phyloP scores from a whole-genome alignment of 768 basidiomycete genomes.

The Trametes cubensis region DNA sequence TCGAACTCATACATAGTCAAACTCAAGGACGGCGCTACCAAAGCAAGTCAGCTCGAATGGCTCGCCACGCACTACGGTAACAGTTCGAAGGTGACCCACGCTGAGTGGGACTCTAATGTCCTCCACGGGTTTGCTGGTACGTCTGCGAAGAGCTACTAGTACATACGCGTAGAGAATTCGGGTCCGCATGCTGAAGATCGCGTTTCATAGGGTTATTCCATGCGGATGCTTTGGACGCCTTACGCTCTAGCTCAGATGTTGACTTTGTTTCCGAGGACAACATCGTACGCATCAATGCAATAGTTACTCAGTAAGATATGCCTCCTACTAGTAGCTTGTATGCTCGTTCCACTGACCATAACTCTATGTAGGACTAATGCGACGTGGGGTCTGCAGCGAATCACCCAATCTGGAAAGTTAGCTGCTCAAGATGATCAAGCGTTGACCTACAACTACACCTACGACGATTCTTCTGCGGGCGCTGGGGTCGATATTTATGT shows the following conservation, averaged over 20 bases:
- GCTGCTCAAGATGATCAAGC: constrained; percentile 13
- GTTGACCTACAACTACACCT: constrained; percentile 29
- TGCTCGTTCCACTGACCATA: not conserved
- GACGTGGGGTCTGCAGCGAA: constrained; percentile 30
- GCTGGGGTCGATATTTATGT: constrained; percentile 46
- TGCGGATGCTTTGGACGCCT: constrained; percentile 21
- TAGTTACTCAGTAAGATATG: constrained; percentile 22
- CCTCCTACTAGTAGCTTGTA: too few species aligned
- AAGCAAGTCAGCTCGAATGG: constrained; percentile 23
- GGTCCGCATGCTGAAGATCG: not conserved
- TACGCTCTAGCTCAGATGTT: constrained; percentile 26
- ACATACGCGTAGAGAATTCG: too few species aligned
- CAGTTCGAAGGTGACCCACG: constrained; percentile 22
- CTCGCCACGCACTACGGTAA: constrained; percentile 12
- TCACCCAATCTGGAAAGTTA: constrained; percentile 20
- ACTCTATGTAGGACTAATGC: constrained; percentile 23
- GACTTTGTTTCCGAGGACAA: constrained; percentile 29
- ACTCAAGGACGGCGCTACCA: constrained; percentile 26
- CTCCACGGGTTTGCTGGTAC: constrained; percentile 30
- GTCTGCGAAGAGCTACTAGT: not conserved
- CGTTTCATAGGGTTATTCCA: constrained; percentile 21
- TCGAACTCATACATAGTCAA: constrained; percentile 29
- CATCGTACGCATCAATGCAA: constrained; percentile 15
- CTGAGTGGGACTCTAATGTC: constrained; percentile 25
- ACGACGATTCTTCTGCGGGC: constrained; percentile 35